Conservation (phyloP, 2,329 filamentous ascomycete genomes). For the Daldinia sp. region DNA sequence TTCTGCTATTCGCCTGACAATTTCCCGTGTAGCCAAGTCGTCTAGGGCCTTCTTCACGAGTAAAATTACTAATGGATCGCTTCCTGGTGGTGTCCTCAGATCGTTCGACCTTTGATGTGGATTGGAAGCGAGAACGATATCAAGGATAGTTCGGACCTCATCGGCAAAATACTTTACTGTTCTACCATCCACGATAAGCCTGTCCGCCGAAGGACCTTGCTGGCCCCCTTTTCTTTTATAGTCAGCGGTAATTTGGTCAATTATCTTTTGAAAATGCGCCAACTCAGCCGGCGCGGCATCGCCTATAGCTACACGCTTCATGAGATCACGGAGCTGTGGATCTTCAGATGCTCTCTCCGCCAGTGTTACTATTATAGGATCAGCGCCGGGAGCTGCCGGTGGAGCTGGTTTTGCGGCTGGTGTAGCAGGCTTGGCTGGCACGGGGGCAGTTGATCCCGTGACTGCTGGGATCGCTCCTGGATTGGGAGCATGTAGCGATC, state of each 20-base stretch:
- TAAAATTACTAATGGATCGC: constrained; percentile 64
- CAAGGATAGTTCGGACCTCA: constrained; percentile 64
- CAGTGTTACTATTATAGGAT: constrained; percentile 82
- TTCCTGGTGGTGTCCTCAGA: constrained; percentile 61
- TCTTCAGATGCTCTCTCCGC: constrained; percentile 79
- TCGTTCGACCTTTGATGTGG: constrained; percentile 63
- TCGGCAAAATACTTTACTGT: constrained; percentile 68
- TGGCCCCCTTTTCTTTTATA: constrained; percentile 61
- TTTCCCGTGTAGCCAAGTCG: constrained; percentile 56
- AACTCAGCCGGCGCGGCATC: constrained; percentile 76
- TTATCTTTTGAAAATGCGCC: constrained; percentile 79
- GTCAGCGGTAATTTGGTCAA: constrained; percentile 76
- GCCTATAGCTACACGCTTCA: constrained; percentile 83
- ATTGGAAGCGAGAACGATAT: constrained; percentile 67
- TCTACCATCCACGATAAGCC: constrained; percentile 62
- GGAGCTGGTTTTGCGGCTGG: constrained; percentile 35
- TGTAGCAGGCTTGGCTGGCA: constrained; percentile 36
- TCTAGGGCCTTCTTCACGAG: constrained; percentile 67
- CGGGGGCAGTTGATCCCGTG: constrained; percentile 34
- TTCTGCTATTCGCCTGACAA: constrained; percentile 63
- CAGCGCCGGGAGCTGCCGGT: constrained; percentile 54
- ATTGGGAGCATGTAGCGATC: constrained; percentile 41
- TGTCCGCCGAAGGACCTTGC: constrained; percentile 62
- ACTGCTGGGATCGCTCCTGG: constrained; percentile 22
- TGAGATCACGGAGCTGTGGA: constrained; percentile 75